Evolutionary conservation across 176 grass and related monocot genomes (phyloP), one percentile per base, ranked within the genome.

Genomic region (bread wheat (Triticum aestivum)): DNA sequence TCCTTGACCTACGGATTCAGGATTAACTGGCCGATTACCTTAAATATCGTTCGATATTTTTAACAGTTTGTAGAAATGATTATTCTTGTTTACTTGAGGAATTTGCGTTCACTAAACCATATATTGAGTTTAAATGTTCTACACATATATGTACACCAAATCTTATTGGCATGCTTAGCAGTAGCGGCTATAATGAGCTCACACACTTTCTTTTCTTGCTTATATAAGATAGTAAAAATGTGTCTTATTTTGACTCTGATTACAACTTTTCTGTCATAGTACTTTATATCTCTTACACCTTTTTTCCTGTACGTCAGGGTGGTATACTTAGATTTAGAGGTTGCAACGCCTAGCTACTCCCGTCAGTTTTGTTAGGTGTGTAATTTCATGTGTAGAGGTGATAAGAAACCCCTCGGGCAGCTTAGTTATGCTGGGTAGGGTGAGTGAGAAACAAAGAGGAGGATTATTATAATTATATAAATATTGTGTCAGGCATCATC

Each of bases 111-210:
- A 52, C 24, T 65, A 5, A 54, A 54, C 18, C 51, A 54, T 71
- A 44, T 26, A 30, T 73, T 29, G n/a, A 54, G 7, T 6, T 65
- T 8, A 7, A 52, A 61, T 63, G 44, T 44, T 87, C 20, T 75
- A 49, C 18, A 47, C 27, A 44, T 80, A 37, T 79, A 42, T 58
- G 61, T 13, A 58, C 24, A 67, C 24, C 70, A 41, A 44, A 42
- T 85, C 18, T 42, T 65, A 14, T 85, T 75, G 32, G 21, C 87
- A 58, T 84, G 15, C 24, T 79, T 80, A 41, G 9, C 15, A 73
- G 66, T 23, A 85, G 41, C 1, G 2, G 23, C 44, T 67, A 39
- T 38, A 63, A 24, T 63, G 35, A 70, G 49, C 44, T 12, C 5
- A 29, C 11, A 26, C 32, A 23, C 62, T 49, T 54, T 67, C 33